Base-by-base conservation (phyloP, 495 filamentous ascomycete species). In the Paragyromitra xinjiangensis region DNA sequence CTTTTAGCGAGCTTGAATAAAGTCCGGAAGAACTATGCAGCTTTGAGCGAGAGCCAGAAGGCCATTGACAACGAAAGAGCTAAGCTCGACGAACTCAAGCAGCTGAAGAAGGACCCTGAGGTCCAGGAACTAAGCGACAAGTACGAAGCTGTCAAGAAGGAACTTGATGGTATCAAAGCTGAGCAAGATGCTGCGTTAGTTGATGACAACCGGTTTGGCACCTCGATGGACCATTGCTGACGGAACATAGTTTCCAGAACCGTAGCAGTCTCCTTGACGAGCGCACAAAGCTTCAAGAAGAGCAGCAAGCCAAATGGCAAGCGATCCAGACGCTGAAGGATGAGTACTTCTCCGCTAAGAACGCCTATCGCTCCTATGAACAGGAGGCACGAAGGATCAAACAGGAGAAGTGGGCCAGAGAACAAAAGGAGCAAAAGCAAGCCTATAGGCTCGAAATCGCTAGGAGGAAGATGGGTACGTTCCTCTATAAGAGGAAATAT, bases 61-160 rank as follows among this genome's bases (percentile, higher is more conserved):
- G 87, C 85, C 26, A 98, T 99, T 82, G 91, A 94, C 82, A 89
- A 92, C 45, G 83, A 94, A 69, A 97, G 93, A 87, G 87, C 90
- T 44, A 91, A 95, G 83, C 92, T 98, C 76, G 89, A 94, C 66
- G 90, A 92, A 72, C 89, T 96, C 79, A 91, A 91, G 82, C 95
- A 97, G 83, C 88, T 86, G 66, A 87, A 97, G 81, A 94, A 97
- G 75, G 92, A 97, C 84, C 93, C 96, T n/a, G 95, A 97, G 83
- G 88, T 92, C 67, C 94, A 93, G 86, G 92, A 92, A 1, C 86
- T 98, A 40, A 92, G 89, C 82, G 93, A 98, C 64, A 88, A 90
- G 81, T 98, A 94, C 85, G 89, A 89, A 75, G 90, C 88, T 80
- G 87, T 96, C 79, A 90, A 93, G 85, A 90, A 89, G 80, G 93